Conservation (phyloP, 2,329 filamentous ascomycete species). For the Chalara sp. region DNA sequence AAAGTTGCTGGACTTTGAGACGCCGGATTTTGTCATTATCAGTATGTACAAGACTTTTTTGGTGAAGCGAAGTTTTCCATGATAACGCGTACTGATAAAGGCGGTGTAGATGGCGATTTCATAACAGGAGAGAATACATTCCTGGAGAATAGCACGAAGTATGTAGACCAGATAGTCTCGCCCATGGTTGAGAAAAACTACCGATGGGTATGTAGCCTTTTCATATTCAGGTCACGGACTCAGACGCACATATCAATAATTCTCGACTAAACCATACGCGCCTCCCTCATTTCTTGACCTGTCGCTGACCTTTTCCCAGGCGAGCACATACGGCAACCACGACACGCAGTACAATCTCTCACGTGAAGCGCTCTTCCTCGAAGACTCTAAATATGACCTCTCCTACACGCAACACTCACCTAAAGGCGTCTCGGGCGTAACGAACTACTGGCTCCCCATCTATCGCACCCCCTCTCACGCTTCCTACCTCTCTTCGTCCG, state of each 20-base stretch:
- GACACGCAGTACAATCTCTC: conserved; percentile 55
- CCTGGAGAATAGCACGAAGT: conserved; percentile 46
- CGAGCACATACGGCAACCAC: conserved; percentile 66
- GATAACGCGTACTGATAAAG: not conserved
- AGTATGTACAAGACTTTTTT: conserved; percentile 27
- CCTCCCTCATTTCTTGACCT: too few species aligned
- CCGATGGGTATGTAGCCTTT: conserved; percentile 35
- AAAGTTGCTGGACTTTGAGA: conserved; percentile 49
- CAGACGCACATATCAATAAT: too few species aligned
- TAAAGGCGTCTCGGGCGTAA: conserved; percentile 33
- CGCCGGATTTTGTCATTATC: conserved; percentile 54
- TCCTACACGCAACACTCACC: conserved; percentile 38
- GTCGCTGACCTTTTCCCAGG: conserved; percentile 19
- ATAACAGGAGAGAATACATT: conserved; percentile 61
- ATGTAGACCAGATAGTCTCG: conserved; percentile 51
- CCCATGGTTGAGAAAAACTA: conserved; percentile 49
- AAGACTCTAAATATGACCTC: conserved; percentile 30
- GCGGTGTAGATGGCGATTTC: conserved; percentile 50
- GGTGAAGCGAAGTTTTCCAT: too few species aligned
- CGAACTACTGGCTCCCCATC: conserved; percentile 49
- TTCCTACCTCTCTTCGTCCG: not conserved
- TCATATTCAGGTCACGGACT: too few species aligned
- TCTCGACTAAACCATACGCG: too few species aligned
- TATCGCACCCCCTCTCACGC: conserved; percentile 28
- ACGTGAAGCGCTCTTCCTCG: conserved; percentile 32